Percentiles rank a stretch among this genome's conserved stretches.
Conservation (phyloP, 139 green algal species). For the Eudorina sp. region DNA sequence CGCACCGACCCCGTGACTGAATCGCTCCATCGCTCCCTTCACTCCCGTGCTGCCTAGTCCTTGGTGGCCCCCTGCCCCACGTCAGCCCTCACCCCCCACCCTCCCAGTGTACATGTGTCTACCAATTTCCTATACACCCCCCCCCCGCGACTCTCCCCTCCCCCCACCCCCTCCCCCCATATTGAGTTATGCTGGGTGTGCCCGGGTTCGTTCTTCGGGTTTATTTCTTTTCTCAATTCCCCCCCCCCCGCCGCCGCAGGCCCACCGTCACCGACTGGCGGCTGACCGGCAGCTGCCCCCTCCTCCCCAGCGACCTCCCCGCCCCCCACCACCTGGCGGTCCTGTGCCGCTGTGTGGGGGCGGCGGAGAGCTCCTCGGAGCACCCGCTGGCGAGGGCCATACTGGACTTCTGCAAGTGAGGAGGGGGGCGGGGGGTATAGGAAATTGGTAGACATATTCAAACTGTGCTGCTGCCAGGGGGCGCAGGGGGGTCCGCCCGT, state of each 20-base stretch:
- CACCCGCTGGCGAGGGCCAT: constrained; percentile 92
- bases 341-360: constrained; percentile 60
- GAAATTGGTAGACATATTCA: no score
- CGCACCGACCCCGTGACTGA: no score
- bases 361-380: constrained; percentile 89
- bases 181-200: no score
- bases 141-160: no score
- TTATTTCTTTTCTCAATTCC: no score
- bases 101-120: no score
- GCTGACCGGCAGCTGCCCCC: constrained; percentile 55
- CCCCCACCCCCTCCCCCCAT: neutral
- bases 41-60: no score
- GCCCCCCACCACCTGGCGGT: neutral
- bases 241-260: neutral
- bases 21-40: no score
- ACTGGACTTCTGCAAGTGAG: constrained; percentile 63
- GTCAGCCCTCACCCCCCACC: neutral
- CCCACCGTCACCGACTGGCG: constrained; percentile 55
- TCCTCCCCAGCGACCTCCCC: neutral
- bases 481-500: no score
- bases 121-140: no score
- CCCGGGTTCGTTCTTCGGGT: no score
- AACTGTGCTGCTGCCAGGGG: no score
- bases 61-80: neutral
- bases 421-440: constrained; percentile 5